Base-by-base conservation (phyloP, 805 yeast genomes). In the Ogataea saltuana region DNA sequence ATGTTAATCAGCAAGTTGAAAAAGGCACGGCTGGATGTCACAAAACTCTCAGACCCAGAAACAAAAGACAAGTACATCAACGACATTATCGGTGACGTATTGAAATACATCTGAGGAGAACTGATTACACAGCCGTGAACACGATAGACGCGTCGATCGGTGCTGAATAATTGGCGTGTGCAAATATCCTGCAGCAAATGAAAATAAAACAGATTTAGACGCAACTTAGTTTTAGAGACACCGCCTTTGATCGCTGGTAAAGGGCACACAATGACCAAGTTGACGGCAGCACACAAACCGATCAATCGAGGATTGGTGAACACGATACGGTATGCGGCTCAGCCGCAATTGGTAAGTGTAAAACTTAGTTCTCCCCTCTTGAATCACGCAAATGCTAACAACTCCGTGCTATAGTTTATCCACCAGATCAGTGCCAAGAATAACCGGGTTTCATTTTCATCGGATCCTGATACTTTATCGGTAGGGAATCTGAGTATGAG, bases 41-140 rank as follows among this genome's bases (percentile, higher is more conserved):
- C 61, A 1, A 43, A 49, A 10, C 46, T 54, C 2, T 35, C 62
- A 45, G 48, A 43, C 27, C 34, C 54, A 2, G 59, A 55, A 3
- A 58, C 59, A 8, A 61, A 67, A 27, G 65, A 60, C 44, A 58
- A 62, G 32, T 65, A 65, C 44, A 74, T 67, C 6, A 56, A 66
- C 6, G 60, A 59, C 16, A 53, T 70, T 15, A 62, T 74, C 17
- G 65, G 60, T 19, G 72, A 74, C 26, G 53, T 70, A 23, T 60
- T 74, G 38, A 68, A 70, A 47, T 69, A 59, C 49, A 50, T 71
- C 44, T 70, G 45, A 49, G 6, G 9, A 22, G 26, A 7, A 22
- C 26, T 8, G 10, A 8, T 11, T 22, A 8, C 26, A 8, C 10
- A 8, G 7, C 10, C 11, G 31, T 28, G 18, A 13, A 13, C 11